phyloP scores from a whole-genome alignment of 73 alveolate genomes.

The Breviolum minutum region DNA sequence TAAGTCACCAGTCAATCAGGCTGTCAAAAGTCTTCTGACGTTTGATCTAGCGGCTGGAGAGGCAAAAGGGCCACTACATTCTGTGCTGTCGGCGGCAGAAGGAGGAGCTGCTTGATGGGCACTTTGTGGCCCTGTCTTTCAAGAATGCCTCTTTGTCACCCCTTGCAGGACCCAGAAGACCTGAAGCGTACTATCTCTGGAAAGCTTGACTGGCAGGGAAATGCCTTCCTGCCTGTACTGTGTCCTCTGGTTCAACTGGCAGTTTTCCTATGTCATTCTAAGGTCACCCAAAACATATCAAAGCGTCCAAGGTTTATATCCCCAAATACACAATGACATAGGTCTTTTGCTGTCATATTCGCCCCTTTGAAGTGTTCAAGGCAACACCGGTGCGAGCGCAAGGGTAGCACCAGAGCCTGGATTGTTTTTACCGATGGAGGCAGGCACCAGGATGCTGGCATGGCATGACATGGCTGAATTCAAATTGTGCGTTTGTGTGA shows the following conservation, averaged over 20 bases:
- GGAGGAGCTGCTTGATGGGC: neutral
- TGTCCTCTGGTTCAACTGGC: neutral
- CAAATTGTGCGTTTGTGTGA: neutral
- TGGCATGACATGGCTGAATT: neutral
- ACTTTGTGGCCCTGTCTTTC: neutral
- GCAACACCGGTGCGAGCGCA: neutral
- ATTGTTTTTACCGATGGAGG: constrained; percentile 57
- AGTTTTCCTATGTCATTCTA: no score
- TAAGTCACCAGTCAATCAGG: no score
- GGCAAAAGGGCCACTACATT: neutral
- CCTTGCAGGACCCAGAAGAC: constrained; percentile 29
- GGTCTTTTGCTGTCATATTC: no score
- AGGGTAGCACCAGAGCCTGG: constrained; percentile 83
- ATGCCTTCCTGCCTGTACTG: neutral
- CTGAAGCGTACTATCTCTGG: constrained; percentile 32
- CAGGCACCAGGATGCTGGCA: neutral
- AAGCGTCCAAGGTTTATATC: no score
- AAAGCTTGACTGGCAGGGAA: constrained; percentile 18
- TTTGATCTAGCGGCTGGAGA: neutral
- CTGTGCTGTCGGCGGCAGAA: neutral
- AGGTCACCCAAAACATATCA: no score
- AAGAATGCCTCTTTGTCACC: neutral
- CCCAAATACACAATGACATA: no score
- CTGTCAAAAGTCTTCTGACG: no score
- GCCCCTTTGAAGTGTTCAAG: neutral